These are phyloP conservation scores for Angomonas ambiguus DNA, from an alignment of 208 protist species.

Conservation along the genomic window DNA sequence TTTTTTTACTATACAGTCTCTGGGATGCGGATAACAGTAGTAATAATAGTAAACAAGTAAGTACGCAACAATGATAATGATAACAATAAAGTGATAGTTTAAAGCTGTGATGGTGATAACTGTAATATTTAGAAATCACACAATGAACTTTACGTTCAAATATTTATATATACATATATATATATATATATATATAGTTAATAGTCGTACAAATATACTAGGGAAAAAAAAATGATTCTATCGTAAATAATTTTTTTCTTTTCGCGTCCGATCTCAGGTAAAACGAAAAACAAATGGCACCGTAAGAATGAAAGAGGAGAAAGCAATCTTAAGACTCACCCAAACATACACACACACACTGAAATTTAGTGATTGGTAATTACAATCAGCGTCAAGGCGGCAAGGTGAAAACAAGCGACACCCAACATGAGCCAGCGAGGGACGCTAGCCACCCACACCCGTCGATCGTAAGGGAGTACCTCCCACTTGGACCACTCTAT, in stretches of 20 bases:
- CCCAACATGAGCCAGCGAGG: conserved; percentile 37
- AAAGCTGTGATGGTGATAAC: too few relatives aligned
- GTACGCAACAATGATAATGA: neutral
- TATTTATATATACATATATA: neutral
- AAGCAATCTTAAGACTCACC: neutral
- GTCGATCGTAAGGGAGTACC: conserved; percentile 19
- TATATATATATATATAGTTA: neutral
- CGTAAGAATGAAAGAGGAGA: neutral
- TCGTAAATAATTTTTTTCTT: too few relatives aligned
- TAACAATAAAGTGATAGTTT: too few relatives aligned
- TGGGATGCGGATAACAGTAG: neutral
- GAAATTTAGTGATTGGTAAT: conserved; percentile 27
- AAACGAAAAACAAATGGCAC: conserved; percentile 9
- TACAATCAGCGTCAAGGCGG: conserved; percentile 16
- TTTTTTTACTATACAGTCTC: too few relatives aligned
- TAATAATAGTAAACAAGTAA: conserved; percentile 8
- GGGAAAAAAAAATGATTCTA: too few relatives aligned
- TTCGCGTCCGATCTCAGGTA: too few relatives aligned
- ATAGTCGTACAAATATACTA: neutral
- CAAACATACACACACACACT: neutral
- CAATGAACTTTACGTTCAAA: too few relatives aligned
- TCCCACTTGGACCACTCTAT: conserved; percentile 30
- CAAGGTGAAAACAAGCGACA: conserved; percentile 19
- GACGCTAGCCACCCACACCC: conserved; percentile 29
- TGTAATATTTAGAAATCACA: too few relatives aligned